Evolutionary conservation across 345 rosid genomes (phyloP), one percentile per base, ranked within the genome.

Genomic region (Populus nigra): DNA sequence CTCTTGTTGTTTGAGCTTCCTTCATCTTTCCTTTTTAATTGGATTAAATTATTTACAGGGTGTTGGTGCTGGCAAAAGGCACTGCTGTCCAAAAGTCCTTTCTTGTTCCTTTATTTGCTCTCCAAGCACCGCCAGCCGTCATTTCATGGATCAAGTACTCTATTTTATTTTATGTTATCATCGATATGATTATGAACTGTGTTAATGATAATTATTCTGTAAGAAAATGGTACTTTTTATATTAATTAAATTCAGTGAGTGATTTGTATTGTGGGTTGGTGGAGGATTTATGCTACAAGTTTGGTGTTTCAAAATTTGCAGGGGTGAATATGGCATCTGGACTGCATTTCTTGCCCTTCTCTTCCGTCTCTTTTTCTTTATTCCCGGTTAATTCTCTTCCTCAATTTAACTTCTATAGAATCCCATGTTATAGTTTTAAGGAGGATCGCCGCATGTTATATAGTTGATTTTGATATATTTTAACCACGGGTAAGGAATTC

Each of bases 241-340:
- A 7, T 23, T 49, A 50, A 29, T 18, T 13, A 45, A 22, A 17
- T 8, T 5, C 22, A 2, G 18, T 67, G 4, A 31, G 8, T 17
- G 69, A 18, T 63, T 47, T 27, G 31, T 35, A 15, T 11, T 47
- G 27, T 41, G 41, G 47, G 49, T n/a, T 79, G 45, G 45, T 65
- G 67, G 65, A 80, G 67, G 65, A 80, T 70, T 85, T 11, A 59
- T 69, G 10, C 55, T 47, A 13, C 17, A 47, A 47, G 18, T 47
- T 47, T 61, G 65, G 65, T 61, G 23, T 61, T 22, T 20, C 29
- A 61, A 57, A 62, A 36, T 83, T 85, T 89, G 77, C 88, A 96
- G 98, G 88, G 91, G 97, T 69, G 96, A 96, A 31, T 92, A 93
- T 91, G 99, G 98, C 29, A 47, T 89, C 35, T 96, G 97, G 99